These are phyloP conservation scores for Copromyces sp. DNA, from an alignment of 495 filamentous ascomycete genomes.

Conservation along the genomic window DNA sequence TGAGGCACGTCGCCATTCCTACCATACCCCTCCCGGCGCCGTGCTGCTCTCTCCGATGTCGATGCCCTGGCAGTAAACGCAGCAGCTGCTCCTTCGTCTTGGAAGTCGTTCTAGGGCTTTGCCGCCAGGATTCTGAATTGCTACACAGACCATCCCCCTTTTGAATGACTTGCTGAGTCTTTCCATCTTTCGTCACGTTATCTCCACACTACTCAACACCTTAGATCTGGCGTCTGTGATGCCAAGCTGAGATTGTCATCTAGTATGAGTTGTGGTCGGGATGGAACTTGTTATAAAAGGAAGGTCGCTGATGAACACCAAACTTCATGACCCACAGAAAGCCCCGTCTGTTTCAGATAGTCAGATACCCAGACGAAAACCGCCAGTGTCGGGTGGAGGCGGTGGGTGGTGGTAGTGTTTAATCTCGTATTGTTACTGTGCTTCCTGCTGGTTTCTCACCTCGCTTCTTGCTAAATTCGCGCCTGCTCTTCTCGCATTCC, in stretches of 20 bases:
- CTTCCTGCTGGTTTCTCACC: neutral
- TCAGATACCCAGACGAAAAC: neutral
- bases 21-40: neutral
- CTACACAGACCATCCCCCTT: neutral
- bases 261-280: neutral
- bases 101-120: neutral
- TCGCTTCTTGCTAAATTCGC: neutral
- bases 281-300: neutral
- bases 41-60: neutral
- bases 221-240: neutral
- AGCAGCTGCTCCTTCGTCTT: neutral
- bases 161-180: neutral
- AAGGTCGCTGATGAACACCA: conserved; percentile 1
- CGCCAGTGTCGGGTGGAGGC: neutral
- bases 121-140: neutral
- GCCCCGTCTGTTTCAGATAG: neutral
- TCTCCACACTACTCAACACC: neutral
- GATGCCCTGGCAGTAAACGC: neutral
- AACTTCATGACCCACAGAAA: conserved; percentile 1
- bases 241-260: neutral
- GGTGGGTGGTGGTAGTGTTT: neutral
- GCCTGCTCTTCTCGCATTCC: neutral
- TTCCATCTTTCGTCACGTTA: neutral
- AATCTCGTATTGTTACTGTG: neutral
- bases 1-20: neutral